Base-by-base conservation (phyloP, 2,329 filamentous ascomycete genomes). In the Eutypa lata region DNA sequence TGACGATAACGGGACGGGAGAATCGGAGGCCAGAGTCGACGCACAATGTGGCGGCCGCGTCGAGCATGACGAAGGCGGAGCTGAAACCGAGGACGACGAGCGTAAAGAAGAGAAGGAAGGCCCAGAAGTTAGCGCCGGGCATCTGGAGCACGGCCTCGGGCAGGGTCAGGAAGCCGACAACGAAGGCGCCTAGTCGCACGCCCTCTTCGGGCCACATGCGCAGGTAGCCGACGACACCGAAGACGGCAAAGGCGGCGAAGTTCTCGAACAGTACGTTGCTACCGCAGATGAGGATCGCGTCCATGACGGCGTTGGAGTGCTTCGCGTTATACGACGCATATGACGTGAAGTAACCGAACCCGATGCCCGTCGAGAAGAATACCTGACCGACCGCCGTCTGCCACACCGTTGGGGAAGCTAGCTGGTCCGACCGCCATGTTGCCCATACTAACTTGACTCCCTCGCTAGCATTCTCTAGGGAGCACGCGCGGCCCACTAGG, bases 351-450 rank as follows among this genome's bases (percentile, higher is more conserved):
- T 81, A 82, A 2, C 81, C 80, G 58, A 83, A 83, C 1, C 79
- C 80, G 26, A 83, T 77, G 3, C 80, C 80, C 0, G 78, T 83
- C 0, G 78, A 81, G 66, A 83, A 83, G 65, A 84, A 83, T 45
- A 83, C 80, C 54, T 84, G 81, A 2, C 81, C 80, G 7, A 77
- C 76, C 2, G 81, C 81, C n/a, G 77, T 80, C 62, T 84, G 80
- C 81, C 81, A 84, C 1, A 84, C 74, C 0, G 71, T 72, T 0
- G 79, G 79, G 0, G 71, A 72, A 5, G 72, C 75, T 0, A 84
- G 70, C 57, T 82, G 71, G 5, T 72, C 71, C 13, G 77, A 71
- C 57, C 79, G 71, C 79, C 73, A 76, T 6, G 72, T 73, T 7
- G 67, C 71, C 61, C 72, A 75, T 51, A 73, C 72, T 0, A 83